Conservation (phyloP, 1,284 basidiomycete genomes). For the Leccinum subrobustum region DNA sequence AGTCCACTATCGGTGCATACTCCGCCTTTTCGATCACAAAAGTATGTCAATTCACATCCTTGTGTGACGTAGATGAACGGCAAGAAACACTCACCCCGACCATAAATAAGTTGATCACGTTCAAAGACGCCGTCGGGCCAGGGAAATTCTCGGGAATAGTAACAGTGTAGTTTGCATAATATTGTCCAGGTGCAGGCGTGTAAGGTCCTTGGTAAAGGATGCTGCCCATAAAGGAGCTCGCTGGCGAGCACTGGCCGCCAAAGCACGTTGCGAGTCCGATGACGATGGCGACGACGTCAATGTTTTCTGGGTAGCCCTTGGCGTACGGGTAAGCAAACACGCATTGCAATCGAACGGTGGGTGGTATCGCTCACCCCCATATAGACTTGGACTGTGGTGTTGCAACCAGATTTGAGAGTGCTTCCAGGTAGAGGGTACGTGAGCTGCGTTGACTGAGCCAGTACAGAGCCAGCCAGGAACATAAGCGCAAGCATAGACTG, state of each 20-base stretch:
- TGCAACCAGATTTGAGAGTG: constrained; percentile 11
- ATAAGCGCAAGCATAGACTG: constrained; percentile 14
- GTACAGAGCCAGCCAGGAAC: constrained; percentile 11
- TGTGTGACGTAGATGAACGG: background rate
- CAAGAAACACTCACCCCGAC: constrained; percentile 26
- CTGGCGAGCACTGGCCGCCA: constrained; percentile 13
- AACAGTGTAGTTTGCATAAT: constrained; percentile 24
- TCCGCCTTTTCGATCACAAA: constrained; percentile 11
- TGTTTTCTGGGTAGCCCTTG: constrained; percentile 22
- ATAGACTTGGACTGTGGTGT: constrained; percentile 20
- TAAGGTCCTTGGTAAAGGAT: constrained; percentile 27
- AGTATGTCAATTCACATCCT: constrained; percentile 2
- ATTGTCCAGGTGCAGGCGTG: background rate
- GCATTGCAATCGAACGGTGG: background rate
- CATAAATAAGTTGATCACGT: constrained; percentile 27
- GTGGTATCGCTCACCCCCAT: constrained; percentile 19
- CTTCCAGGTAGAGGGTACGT: constrained; percentile 8
- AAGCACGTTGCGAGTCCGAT: constrained; percentile 24
- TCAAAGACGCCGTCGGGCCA: constrained; percentile 17
- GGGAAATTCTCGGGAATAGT: constrained; percentile 17
- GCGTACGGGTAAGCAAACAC: background rate
- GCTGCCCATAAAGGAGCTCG: constrained; percentile 19
- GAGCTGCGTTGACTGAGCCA: constrained; percentile 23
- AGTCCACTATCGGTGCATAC: constrained; percentile 20
- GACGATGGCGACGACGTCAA: constrained; percentile 28